These are phyloP conservation scores for Fusarium irregulare DNA, from an alignment of 2,329 filamentous ascomycete genomes.

Conservation along the genomic window DNA sequence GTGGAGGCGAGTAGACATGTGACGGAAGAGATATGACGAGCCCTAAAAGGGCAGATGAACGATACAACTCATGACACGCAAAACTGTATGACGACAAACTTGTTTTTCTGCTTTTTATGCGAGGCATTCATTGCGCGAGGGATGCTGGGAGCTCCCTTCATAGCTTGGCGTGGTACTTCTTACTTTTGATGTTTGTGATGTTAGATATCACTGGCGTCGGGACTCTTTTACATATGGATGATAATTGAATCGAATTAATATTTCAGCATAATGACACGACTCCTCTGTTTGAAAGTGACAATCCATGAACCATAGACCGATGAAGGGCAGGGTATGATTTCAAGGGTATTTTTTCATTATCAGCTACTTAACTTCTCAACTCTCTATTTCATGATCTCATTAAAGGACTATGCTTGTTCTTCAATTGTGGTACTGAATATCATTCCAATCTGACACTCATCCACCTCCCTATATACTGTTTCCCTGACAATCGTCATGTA, in stretches of 20 bases:
- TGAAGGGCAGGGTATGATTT: neutral
- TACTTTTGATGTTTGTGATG: constrained; percentile 26
- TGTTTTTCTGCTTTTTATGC: constrained; percentile 30
- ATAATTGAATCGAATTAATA: constrained; percentile 25
- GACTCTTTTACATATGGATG: constrained; percentile 21
- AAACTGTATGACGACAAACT: constrained; percentile 39
- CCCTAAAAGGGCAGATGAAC: constrained; percentile 23
- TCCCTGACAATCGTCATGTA: neutral
- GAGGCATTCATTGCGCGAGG: constrained; percentile 30
- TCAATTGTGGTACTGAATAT: neutral
- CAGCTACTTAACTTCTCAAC: constrained; percentile 1
- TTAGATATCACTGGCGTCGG: constrained; percentile 24
- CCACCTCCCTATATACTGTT: neutral
- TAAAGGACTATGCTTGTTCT: neutral
- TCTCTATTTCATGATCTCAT: constrained; percentile 7
- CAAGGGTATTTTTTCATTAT: constrained; percentile 23
- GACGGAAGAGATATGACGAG: constrained; percentile 12
- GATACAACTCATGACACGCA: constrained; percentile 40
- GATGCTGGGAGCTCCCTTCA: constrained; percentile 13
- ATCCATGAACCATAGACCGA: neutral
- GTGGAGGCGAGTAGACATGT: constrained; percentile 48
- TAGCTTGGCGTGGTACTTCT: constrained; percentile 30
- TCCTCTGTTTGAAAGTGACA: neutral
- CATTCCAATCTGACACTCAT: neutral
- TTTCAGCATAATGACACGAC: neutral